Evolutionary conservation across 2,329 filamentous ascomycete genomes (phyloP).

Genomic region (Colletotrichum paranaense): DNA sequence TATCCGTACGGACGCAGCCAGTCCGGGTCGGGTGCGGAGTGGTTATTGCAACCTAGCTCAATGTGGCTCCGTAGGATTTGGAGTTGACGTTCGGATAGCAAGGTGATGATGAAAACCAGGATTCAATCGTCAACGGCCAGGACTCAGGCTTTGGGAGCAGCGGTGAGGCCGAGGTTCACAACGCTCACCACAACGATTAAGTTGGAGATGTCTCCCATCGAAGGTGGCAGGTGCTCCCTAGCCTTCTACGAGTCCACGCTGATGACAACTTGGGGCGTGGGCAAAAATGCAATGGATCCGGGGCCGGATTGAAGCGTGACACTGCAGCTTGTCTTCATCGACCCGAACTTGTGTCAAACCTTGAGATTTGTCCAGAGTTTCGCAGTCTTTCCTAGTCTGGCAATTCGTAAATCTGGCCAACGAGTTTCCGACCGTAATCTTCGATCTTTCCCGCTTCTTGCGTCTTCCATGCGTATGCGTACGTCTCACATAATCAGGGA

Average conservation of each 20-base stretch:
- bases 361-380: background rate
- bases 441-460: constrained; percentile 21
- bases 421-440: background rate
- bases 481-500: constrained; percentile 24
- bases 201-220: background rate
- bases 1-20: background rate
- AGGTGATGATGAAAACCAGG: background rate
- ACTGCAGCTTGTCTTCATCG: background rate
- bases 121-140: background rate
- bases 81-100: background rate
- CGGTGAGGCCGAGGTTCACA: background rate
- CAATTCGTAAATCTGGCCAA: constrained; percentile 30
- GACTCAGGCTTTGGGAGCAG: background rate
- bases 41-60: background rate
- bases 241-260: background rate
- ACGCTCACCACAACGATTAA: background rate
- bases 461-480: background rate
- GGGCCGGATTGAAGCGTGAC: background rate
- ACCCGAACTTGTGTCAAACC: background rate
- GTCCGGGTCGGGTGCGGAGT: background rate
- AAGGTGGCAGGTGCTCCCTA: background rate
- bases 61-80: background rate
- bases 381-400: constrained; percentile 5
- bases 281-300: background rate
- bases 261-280: background rate